A percentile compares a stretch with the other conserved stretches of the same genome.
Evolutionary conservation across 2,329 filamentous ascomycete species (phyloP).

Genomic region (Trichoderma cornu-damae): DNA sequence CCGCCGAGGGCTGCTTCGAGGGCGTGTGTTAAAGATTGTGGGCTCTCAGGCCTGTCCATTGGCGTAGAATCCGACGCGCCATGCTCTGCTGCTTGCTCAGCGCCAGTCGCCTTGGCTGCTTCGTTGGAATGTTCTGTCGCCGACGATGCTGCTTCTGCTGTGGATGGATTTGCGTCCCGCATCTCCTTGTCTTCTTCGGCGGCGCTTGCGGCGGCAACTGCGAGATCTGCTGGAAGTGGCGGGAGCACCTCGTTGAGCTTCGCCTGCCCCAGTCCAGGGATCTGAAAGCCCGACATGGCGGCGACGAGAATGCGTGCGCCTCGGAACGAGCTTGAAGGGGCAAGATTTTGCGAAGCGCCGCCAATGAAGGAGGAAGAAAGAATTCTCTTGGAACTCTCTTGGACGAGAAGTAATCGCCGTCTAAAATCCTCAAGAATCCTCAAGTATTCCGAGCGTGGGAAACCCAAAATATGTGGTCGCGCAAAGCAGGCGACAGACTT

Average conservation of each 20-base stretch:
- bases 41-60: constrained; percentile 34
- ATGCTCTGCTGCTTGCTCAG: constrained; percentile 7
- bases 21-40: constrained; percentile 38
- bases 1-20: constrained; percentile 43
- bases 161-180: constrained; percentile 15
- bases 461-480: neutral
- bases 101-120: neutral
- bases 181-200: constrained; percentile 25
- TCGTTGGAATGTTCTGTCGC: constrained; percentile 12
- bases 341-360: neutral
- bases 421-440: neutral
- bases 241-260: constrained; percentile 40
- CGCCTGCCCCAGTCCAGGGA: constrained; percentile 41
- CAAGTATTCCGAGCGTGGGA: neutral
- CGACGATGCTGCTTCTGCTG: constrained; percentile 8
- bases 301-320: neutral
- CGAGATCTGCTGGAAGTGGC: constrained; percentile 33
- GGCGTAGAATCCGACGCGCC: constrained; percentile 33
- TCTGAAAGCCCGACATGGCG: constrained; percentile 40
- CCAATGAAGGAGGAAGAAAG: neutral
- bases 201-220: constrained; percentile 28
- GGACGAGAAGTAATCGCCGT: too few relatives aligned
- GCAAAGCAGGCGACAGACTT: neutral
- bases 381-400: too few relatives aligned
- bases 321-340: neutral